Evolutionary conservation across 2,329 filamentous ascomycete genomes (phyloP), one percentile per base, ranked within the genome.

Genomic region (Thermothelomyces thermophilus): DNA sequence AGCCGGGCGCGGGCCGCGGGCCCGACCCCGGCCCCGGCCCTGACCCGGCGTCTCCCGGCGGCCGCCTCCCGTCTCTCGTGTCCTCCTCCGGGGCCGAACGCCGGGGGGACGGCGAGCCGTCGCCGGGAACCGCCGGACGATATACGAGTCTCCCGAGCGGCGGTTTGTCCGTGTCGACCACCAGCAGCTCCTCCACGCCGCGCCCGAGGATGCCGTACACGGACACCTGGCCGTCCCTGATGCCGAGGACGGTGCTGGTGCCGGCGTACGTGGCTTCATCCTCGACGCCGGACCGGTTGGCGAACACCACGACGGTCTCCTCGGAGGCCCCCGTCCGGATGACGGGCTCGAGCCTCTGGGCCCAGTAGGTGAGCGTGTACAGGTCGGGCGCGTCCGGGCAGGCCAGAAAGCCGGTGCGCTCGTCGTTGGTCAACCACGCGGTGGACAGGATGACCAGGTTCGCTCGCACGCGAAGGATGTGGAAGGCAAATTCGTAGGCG

Each of bases 311-410:
- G 33, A 82, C 74, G 24, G 79, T 71, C 42, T 83, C 78, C 6
- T 73, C 71, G 1, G 66, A 60, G 3, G 51, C 60, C n/a, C 73
- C 69, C 1, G 64, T 59, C 37, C 70, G 61, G 30, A 76, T 72
- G 1, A 77, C 41, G 0, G 82, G 82, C 48, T 79, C 75, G 16
- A 86, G 70, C 19, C 83, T 69, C 51, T 75, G 73, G 3, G 83
- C 66, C 83, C 83, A 86, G 61, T 86, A 86, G 4, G 75, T 73
- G 31, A 86, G 64, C 0, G 82, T 85, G 33, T 82, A 76, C 63
- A 82, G 70, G 57, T 85, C 82, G 1, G 81, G 79, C 45, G 72
- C 68, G 3, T 64, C 56, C 0, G 70, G 72, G 55, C 44, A 63
- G 43, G 44, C 69, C 60, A 57, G 75, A 63, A 62, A 73, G 47